Base-by-base conservation (phyloP, 805 yeast species). In the Starmera quercuum region DNA sequence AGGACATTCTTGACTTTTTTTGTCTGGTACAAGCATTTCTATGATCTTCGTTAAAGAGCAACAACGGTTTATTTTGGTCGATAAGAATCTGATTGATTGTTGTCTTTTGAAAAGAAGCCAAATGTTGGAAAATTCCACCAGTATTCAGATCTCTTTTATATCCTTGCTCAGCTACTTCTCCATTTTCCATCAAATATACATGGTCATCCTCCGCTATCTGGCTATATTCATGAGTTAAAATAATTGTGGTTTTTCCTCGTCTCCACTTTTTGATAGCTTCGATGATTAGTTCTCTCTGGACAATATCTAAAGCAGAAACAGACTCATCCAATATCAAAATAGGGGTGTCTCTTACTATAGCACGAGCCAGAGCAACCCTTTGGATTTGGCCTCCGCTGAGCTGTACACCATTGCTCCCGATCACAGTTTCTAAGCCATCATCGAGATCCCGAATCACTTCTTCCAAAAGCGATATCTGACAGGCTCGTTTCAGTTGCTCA, bases 341-440 rank as follows among this genome's bases (percentile, higher is more conserved):
- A 0, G 88, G 84, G 0, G 94, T 57, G 47, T 92, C 71, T 40
- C 85, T 66, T 4, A 87, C 38, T 36, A 66, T 66, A 0, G 97
- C 97, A 35, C 97, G 66, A 0, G 97, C 96, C 20, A 92, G 48
- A 0, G 90, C 82, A 3, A 92, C 64, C 40, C 88, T 64, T 56
- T 92, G 98, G 36, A 68, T 73, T 53, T 92, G 96, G 0, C 99
- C 99, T 5, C 97, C 97, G 42, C 95, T 84, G 7, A 90, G 59
- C 2, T 64, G 47, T 4, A 68, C 49, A 3, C 74, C 72, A 10
- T 61, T 58, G 2, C 50, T 46, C 0, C 77, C 73, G 7, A 84
- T 41, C 4, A 50, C 39, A 0, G 83, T 73, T 13, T 80, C 66
- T 3, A 74, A 23, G 0, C 88, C 85, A 5, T 71, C 49, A 0